phyloP scores from a whole-genome alignment of 768 basidiomycete genomes.

The Lentinus brumalis region DNA sequence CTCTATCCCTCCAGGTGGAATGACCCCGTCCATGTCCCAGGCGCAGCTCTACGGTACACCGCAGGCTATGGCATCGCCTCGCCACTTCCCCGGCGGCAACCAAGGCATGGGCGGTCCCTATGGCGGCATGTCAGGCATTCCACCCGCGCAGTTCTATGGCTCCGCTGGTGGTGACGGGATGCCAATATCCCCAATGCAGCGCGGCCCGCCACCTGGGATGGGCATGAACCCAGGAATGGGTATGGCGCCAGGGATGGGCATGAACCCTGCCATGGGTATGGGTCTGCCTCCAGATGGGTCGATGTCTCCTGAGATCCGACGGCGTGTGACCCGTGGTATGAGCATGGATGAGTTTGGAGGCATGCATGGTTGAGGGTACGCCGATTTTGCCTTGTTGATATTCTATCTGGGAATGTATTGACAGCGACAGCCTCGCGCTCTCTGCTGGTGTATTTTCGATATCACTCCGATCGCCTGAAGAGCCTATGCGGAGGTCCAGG shows the following conservation, averaged over 20 bases:
- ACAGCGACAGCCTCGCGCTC: no score
- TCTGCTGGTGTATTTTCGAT: no score
- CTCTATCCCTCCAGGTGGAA: conserved; percentile 14
- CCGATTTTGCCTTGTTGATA: not conserved
- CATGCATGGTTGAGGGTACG: conserved; percentile 23
- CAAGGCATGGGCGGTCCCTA: conserved; percentile 25
- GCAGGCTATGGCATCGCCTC: conserved; percentile 22
- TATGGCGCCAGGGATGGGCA: conserved; percentile 23
- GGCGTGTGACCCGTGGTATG: conserved; percentile 29
- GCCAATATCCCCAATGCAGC: conserved; percentile 20
- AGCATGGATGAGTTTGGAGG: conserved; percentile 30
- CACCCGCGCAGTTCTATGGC: conserved; percentile 47
- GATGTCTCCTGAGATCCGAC: conserved; percentile 27
- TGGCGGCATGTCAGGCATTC: conserved; percentile 32
- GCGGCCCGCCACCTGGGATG: conserved; percentile 12
- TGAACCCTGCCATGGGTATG: conserved; percentile 34
- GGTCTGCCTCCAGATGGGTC: conserved; percentile 30
- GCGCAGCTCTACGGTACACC: conserved; percentile 15
- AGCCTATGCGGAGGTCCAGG: no score
- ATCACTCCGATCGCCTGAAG: no score
- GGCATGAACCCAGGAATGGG: conserved; percentile 22
- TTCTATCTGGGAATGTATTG: not conserved
- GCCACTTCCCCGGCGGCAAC: conserved; percentile 20
- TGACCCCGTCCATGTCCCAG: conserved; percentile 13
- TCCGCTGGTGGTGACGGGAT: conserved; percentile 24